Evolutionary conservation across 768 basidiomycete genomes (phyloP), one percentile per base, ranked within the genome.

Genomic region (Amylocystis lapponica): DNA sequence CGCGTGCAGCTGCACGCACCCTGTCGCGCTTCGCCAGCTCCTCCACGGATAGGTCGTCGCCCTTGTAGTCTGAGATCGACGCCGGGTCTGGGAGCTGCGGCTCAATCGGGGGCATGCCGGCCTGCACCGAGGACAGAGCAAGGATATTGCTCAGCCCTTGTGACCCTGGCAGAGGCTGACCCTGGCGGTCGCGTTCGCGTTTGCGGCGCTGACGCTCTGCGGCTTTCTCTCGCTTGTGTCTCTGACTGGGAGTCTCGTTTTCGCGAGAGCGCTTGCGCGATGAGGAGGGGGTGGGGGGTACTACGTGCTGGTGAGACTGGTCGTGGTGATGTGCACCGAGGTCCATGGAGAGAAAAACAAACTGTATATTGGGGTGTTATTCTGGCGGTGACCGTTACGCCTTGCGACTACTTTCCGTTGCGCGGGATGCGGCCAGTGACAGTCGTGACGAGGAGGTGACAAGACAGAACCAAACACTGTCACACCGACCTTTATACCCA

Each of bases 191-290:
- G 55, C 85, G 76, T 66, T 88, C 88, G 38, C 88, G 80, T 61
- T 91, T 91, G 49, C 86, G 63, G 36, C 88, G 77, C 61, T 91
- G 88, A 47, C 88, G 72, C 61, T 90, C 88, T 31, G 89, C 85
- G 1, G 88, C 88, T 62, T 90, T 89, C 72, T 87, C 85, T 53
- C 88, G 77, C 61, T 90, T 90, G 54, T 77, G 70, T 52, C 78
- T 71, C 65, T 86, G 83, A 44, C 74, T 74, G 22, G 78, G 75
- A 10, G 83, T 82, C 68, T 87, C 86, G 70, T 83, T 78, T 60
- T 86, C 77, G 52, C 84, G 72, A 31, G 77, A 66, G 20, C 82
- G 73, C 62, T 81, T 84, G 49, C 69, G 66, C 36, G 73, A 59
- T 21, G 49, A 40, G 10, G 60, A 51, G 5, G 59, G 43, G 5